Evolutionary conservation across 441 rosid genomes (phyloP), one percentile per base, ranked within the genome.

Genomic region (Corymbia calophylla): DNA sequence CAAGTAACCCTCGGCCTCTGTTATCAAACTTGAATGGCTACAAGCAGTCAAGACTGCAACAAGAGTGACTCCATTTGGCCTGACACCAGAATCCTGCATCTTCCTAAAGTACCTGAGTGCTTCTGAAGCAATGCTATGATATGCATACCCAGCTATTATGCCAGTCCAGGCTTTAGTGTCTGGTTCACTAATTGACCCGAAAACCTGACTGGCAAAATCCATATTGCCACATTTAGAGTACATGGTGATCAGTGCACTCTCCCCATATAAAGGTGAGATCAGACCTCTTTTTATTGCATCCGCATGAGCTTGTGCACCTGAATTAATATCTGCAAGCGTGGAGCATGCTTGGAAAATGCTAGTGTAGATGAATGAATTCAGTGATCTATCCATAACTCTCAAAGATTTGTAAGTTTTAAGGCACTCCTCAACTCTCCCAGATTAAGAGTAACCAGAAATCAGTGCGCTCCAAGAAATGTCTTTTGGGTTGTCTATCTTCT

Each of bases 141-240:
- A 93, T 31, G 96, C 95, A 90, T 92, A 91, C 56, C 95, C 96
- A 35, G 95, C 94, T 77, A 95, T 91, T 68, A 93, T 92, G 29
- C 96, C 95, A 2, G 95, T 94, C 96, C 97, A 95, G 80, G 95
- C 94, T 88, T 94, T 94, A 44, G 93, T 93, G 80, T 95, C 97
- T 5, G 97, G 95, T 48, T 91, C 90, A 58, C 87, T 90, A 87
- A 95, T 93, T 27, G 92, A 93, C 66, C 91, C 90, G 73, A 95
- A 95, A 87, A 93, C 95, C 89, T 60, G 93, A 90, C 53, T 32
- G 32, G 97, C 97, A 88, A 25, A 70, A 47, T 53, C 73, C 70
- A 89, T 86, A 16, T 87, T 53, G 49, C 90, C 88, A 39, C 88
- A 89, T 70, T 89, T 89, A 27, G 90, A 35, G 47, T 89, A 89